Base-by-base conservation (phyloP, 352 stramenopile genomes). In the Globisporangium paroecandrum region DNA sequence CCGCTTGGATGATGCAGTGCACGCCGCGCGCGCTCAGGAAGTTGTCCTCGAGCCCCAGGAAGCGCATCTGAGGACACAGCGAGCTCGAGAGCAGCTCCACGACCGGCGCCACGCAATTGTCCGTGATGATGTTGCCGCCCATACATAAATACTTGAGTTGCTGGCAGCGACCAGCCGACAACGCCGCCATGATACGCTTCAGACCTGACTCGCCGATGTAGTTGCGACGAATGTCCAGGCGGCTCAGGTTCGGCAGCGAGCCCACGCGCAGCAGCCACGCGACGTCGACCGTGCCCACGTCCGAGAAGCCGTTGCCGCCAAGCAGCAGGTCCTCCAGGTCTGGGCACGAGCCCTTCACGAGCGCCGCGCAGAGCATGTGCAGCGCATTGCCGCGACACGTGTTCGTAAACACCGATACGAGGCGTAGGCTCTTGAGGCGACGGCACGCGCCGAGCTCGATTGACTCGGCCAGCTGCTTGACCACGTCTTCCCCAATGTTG, bases 1-100 rank as follows among this genome's bases (percentile, higher is more conserved):
- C 84, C 4, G 79, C 79, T 36, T 89, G 66, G 18, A 93, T 83
- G 43, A 94, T 84, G 36, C 72, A 76, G 51, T 90, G 78, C 27
- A 92, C 84, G 13, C 86, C 82, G 34, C 79, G 64, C 18, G 74
- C 71, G 27, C 83, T 90, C 56, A 94, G 71, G 60, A 91, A 93
- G 58, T 94, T 94, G 69, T 92, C 84, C 58, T 94, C 86, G 10
- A 94, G 77, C 0, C 86, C 86, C 32, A 94, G 74, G 51, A 94
- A 94, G 8, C 77, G 75, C 60, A 94, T 69, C 15, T 75, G 72
- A 7, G 82, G 77, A 64, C 79, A 90, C 3, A 72, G 38, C 2
- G 71, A 68, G n/a, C 68, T 70, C 7, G 69, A 66, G 22, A 91
- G 60, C 56, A 92, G 63, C 15, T 64, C 69, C 20, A 82, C 78